phyloP scores from a whole-genome alignment of 768 basidiomycete species.

The Podaxis rugospora region DNA sequence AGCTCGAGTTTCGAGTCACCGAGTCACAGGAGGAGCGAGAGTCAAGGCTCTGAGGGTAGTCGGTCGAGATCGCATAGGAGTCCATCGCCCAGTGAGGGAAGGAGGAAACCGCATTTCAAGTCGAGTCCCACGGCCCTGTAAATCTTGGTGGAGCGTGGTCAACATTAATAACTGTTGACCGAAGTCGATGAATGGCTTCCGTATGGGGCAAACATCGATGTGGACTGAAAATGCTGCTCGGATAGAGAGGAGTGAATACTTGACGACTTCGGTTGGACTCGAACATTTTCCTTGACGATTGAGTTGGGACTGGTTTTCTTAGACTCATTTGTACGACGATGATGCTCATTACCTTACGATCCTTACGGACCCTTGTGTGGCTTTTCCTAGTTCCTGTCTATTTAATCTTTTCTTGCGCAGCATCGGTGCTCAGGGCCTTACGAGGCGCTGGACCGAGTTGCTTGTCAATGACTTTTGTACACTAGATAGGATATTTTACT shows the following conservation, averaged over 20 bases:
- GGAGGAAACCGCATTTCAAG: constrained; percentile 12
- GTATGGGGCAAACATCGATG: not conserved
- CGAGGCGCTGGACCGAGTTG: not conserved
- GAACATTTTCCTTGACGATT: constrained; percentile 2
- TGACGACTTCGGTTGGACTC: constrained; percentile 1
- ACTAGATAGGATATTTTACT: not conserved
- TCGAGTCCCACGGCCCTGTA: constrained; percentile 14
- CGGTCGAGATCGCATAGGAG: not conserved
- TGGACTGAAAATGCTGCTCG: not conserved
- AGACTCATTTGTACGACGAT: constrained; percentile 6
- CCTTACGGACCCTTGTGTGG: not conserved
- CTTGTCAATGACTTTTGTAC: not conserved
- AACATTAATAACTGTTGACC: not conserved
- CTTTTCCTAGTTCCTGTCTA: not conserved
- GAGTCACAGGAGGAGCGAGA: constrained; percentile 4
- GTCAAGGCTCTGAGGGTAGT: not conserved
- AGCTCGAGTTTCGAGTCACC: constrained; percentile 10
- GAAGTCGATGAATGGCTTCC: not conserved
- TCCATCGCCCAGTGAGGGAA: not conserved
- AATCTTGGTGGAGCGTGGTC: not conserved
- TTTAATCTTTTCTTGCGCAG: not conserved
- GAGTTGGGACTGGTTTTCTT: constrained; percentile 7
- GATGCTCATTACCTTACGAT: not conserved
- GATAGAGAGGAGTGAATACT: not conserved
- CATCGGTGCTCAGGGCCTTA: not conserved